Conservation (phyloP, 345 rosid genomes). For the Eucalyptus sp. region DNA sequence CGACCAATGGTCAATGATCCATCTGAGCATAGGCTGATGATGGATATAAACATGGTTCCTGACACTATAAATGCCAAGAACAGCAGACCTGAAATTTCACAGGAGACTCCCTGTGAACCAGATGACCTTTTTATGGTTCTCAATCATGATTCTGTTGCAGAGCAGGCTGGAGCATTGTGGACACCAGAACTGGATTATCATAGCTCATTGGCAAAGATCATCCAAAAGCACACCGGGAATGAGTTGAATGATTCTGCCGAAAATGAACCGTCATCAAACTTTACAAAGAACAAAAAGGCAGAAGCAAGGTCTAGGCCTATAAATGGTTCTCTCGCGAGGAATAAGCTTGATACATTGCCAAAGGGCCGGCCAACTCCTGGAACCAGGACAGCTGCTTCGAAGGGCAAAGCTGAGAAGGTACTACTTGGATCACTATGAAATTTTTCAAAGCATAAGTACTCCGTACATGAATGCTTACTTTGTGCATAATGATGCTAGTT, state of each 20-base stretch:
- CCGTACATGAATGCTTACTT: not conserved
- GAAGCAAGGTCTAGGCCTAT: conserved; percentile 38
- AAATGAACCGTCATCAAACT: conserved; percentile 16
- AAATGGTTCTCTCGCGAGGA: conserved; percentile 27
- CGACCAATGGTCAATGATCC: conserved; percentile 29
- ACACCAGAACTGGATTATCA: conserved; percentile 68
- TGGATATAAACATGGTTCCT: conserved; percentile 55
- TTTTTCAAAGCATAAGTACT: not conserved
- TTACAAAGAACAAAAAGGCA: conserved; percentile 25
- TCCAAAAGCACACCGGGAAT: conserved; percentile 10
- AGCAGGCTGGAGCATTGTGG: conserved; percentile 41
- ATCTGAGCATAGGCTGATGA: conserved; percentile 28
- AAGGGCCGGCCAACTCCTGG: conserved; percentile 46
- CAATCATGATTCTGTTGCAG: conserved; percentile 50
- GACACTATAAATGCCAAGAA: conserved; percentile 28
- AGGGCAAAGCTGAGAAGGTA: conserved; percentile 64
- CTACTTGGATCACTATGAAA: conserved; percentile 1
- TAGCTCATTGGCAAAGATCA: conserved; percentile 21
- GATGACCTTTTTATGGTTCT: conserved; percentile 93
- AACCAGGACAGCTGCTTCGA: conserved; percentile 42
- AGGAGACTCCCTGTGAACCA: conserved; percentile 40
- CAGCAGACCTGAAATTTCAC: conserved; percentile 9
- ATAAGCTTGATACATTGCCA: conserved; percentile 32
- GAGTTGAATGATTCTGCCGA: conserved; percentile 11
- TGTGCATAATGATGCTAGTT: not conserved